Percentiles rank a stretch among this genome's conserved stretches.
Evolutionary conservation across 2,329 filamentous ascomycete genomes (phyloP).

Genomic region (Leptodontidium sp.): DNA sequence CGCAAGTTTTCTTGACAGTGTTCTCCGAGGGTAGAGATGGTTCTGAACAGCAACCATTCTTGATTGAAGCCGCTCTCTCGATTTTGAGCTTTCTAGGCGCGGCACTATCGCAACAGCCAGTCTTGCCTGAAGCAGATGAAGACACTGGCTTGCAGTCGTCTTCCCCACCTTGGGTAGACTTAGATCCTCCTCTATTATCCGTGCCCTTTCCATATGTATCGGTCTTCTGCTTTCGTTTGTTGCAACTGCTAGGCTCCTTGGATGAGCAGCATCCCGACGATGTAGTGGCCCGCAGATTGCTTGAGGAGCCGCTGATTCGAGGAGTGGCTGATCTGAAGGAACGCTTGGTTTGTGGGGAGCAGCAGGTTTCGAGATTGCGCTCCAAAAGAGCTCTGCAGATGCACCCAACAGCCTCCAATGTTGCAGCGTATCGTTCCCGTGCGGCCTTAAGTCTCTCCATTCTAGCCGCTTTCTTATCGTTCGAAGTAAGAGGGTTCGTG

Average conservation of each 20-base stretch:
- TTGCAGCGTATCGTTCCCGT: conserved; percentile 11
- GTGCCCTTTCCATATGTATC: not conserved
- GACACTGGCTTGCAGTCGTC: not conserved
- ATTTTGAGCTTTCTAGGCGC: not conserved
- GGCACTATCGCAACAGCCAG: not conserved
- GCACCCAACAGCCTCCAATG: conserved; percentile 11
- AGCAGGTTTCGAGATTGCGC: conserved; percentile 13
- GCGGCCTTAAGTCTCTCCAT: conserved; percentile 8
- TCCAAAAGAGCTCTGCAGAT: conserved; percentile 18
- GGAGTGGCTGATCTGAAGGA: conserved; percentile 3
- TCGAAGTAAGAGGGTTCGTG: not conserved
- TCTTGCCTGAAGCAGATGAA: too few relatives aligned
- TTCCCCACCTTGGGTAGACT: not conserved
- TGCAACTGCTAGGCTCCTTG: not conserved
- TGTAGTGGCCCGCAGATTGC: not conserved
- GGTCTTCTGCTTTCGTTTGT: not conserved
- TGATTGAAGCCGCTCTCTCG: not conserved
- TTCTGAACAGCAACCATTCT: not conserved
- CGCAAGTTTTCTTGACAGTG: not conserved
- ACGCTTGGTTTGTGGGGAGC: conserved; percentile 7
- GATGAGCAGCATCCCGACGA: not conserved
- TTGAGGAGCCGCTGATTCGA: not conserved
- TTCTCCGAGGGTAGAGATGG: not conserved
- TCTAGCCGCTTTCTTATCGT: not conserved
- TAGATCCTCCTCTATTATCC: not conserved